These are phyloP conservation scores for Pseudogymnoascus sp. DNA, from an alignment of 2,329 filamentous ascomycete species.

Conservation along the genomic window DNA sequence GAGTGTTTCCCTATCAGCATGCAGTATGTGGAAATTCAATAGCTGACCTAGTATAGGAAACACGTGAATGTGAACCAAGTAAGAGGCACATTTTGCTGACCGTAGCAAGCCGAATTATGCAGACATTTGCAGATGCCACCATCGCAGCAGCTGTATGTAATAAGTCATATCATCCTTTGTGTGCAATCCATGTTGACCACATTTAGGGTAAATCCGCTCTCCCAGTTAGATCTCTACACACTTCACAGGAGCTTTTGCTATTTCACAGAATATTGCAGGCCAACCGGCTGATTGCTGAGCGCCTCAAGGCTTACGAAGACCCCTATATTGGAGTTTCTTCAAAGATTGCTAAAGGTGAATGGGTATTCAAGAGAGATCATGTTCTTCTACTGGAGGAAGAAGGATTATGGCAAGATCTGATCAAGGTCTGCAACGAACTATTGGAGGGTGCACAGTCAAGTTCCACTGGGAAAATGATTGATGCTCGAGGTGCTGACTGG, in stretches of 20 bases:
- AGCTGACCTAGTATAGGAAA: background rate
- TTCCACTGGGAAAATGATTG: conserved; percentile 21
- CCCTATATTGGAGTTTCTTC: conserved; percentile 27
- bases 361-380: conserved; percentile 28
- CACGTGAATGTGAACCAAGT: conserved; percentile 20
- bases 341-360: conserved; percentile 28
- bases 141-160: conserved; percentile 24
- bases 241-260: conserved; percentile 28
- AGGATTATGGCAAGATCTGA: conserved; percentile 25
- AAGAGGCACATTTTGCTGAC: conserved; percentile 22
- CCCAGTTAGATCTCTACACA: conserved; percentile 27
- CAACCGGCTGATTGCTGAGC: conserved; percentile 22
- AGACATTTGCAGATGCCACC: conserved; percentile 27
- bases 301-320: conserved; percentile 25
- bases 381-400: conserved; percentile 22
- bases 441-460: conserved; percentile 26
- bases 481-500: conserved; percentile 28
- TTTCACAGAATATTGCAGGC: conserved; percentile 24
- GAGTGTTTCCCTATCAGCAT: conserved; percentile 11
- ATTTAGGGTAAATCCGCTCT: background rate
- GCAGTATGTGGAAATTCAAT: background rate
- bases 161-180: too few species aligned
- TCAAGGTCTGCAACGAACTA: conserved; percentile 21
- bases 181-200: background rate
- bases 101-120: background rate